These are phyloP conservation scores for Lentithecium fluviatile DNA, from an alignment of 495 filamentous ascomycete genomes.

Conservation along the genomic window DNA sequence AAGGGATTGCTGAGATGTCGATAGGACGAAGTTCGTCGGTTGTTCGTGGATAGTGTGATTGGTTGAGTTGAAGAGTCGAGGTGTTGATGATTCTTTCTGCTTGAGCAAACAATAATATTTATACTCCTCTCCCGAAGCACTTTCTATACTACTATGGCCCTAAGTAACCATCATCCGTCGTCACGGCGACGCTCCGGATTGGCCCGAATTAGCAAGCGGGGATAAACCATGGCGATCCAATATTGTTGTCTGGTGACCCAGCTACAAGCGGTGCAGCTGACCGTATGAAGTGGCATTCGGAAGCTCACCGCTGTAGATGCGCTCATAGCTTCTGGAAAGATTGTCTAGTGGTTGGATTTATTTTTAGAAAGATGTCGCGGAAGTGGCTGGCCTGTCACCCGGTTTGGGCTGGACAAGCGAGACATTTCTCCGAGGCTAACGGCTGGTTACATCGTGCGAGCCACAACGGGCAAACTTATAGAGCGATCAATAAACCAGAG, in stretches of 20 bases:
- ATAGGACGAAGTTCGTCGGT: not conserved
- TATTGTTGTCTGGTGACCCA: slow-evolving; percentile 10
- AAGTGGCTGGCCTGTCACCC: slow-evolving; percentile 7
- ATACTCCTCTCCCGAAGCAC: slow-evolving; percentile 5
- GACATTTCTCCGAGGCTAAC: slow-evolving; percentile 7
- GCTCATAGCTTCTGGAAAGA: slow-evolving; percentile 15
- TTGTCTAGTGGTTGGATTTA: slow-evolving; percentile 10
- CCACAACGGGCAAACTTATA: slow-evolving; percentile 2
- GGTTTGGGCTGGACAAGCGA: not conserved
- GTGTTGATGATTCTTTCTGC: slow-evolving; percentile 3
- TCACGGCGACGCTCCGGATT: not conserved
- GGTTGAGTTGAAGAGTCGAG: slow-evolving; percentile 1
- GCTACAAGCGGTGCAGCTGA: slow-evolving; percentile 16
- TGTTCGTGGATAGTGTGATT: not conserved
- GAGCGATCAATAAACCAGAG: slow-evolving; percentile 3
- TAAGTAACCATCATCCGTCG: not conserved
- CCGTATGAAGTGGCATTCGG: slow-evolving; percentile 8
- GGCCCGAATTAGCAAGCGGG: slow-evolving; percentile 7
- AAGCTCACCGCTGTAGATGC: slow-evolving; percentile 1
- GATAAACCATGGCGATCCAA: slow-evolving; percentile 13
- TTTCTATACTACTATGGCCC: not conserved
- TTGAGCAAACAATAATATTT: slow-evolving; percentile 13
- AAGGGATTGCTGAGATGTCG: not conserved
- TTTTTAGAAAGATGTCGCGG: slow-evolving; percentile 26
- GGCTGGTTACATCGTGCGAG: slow-evolving; percentile 26